A percentile compares a stretch with the other conserved stretches of the same genome.
phyloP scores from a whole-genome alignment of 371 early-diverging fungal genomes.

The Mortierella sp. region DNA sequence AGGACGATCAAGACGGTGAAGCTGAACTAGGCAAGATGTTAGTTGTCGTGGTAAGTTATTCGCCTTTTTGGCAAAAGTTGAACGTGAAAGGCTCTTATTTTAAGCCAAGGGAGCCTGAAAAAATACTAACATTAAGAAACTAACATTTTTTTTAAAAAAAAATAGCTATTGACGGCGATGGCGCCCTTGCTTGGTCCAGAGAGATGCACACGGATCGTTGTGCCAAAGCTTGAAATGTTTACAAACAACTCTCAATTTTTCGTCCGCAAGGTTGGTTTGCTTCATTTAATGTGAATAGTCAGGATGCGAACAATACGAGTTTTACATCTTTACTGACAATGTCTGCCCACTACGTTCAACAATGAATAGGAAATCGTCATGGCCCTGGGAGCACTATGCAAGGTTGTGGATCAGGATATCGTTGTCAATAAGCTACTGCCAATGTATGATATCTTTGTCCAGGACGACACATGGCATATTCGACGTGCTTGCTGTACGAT shows the following conservation, averaged over 20 bases:
- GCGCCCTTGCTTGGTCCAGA: slow-evolving; percentile 62
- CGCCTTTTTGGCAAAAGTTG: not conserved
- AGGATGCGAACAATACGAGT: not conserved
- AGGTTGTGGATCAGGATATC: slow-evolving; percentile 58
- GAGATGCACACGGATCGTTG: slow-evolving; percentile 60
- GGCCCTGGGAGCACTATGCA: slow-evolving; percentile 64
- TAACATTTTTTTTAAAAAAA: not conserved
- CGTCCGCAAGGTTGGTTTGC: slow-evolving; percentile 60
- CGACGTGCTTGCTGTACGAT: slow-evolving; percentile 68
- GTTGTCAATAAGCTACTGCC: slow-evolving; percentile 66
- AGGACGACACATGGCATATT: slow-evolving; percentile 74
- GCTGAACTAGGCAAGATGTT: slow-evolving; percentile 69
- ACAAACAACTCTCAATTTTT: slow-evolving; percentile 66
- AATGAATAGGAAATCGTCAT: slow-evolving; percentile 63
- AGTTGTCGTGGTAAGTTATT: slow-evolving; percentile 65
- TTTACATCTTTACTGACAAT: not conserved
- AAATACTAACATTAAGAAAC: not conserved
- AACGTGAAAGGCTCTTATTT: not conserved
- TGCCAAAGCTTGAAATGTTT: slow-evolving; percentile 67
- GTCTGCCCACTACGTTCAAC: not conserved
- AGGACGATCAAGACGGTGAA: slow-evolving; percentile 59
- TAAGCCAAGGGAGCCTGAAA: not conserved
- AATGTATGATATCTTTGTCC: slow-evolving; percentile 61
- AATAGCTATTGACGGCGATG: slow-evolving; percentile 65
- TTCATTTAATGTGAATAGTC: not conserved